These are phyloP conservation scores for Colletotrichum lentis DNA, from an alignment of 2,329 filamentous ascomycete genomes.

Conservation along the genomic window DNA sequence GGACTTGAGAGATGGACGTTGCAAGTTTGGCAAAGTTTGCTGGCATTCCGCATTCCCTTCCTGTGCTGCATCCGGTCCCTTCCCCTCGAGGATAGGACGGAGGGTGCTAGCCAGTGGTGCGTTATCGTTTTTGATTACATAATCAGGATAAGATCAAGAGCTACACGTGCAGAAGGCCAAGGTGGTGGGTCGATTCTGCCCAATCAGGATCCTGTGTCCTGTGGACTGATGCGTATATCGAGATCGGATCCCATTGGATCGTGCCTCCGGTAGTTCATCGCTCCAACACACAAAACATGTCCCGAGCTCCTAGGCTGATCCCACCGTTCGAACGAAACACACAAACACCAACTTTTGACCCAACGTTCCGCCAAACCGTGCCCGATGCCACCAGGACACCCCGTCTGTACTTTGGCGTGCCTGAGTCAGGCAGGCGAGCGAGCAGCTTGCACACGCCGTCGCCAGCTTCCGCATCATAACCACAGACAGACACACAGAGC, in stretches of 20 bases:
- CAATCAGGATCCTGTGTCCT: not conserved
- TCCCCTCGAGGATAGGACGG: not conserved
- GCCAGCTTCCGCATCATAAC: not conserved
- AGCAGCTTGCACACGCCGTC: too few species aligned
- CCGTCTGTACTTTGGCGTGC: not conserved
- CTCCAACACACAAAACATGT: not conserved
- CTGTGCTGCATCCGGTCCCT: not conserved
- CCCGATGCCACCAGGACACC: not conserved
- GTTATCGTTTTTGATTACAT: not conserved
- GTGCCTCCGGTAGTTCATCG: not conserved
- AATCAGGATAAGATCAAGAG: not conserved
- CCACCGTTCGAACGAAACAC: conserved; percentile 7
- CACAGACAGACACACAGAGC: not conserved
- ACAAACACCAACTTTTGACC: not conserved
- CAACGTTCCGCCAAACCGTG: not conserved
- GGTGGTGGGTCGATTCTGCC: not conserved
- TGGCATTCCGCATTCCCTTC: not conserved
- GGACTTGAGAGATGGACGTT: not conserved
- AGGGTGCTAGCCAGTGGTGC: not conserved
- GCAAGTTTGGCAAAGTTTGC: not conserved
- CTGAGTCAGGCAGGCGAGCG: conserved; percentile 21
- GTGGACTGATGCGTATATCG: not conserved
- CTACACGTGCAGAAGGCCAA: not conserved
- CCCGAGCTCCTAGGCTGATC: not conserved
- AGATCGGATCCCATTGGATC: not conserved